Percentiles rank a stretch among this genome's conserved stretches.
Evolutionary conservation across 768 basidiomycete genomes (phyloP).

Genomic region (Lentinula raphanica): DNA sequence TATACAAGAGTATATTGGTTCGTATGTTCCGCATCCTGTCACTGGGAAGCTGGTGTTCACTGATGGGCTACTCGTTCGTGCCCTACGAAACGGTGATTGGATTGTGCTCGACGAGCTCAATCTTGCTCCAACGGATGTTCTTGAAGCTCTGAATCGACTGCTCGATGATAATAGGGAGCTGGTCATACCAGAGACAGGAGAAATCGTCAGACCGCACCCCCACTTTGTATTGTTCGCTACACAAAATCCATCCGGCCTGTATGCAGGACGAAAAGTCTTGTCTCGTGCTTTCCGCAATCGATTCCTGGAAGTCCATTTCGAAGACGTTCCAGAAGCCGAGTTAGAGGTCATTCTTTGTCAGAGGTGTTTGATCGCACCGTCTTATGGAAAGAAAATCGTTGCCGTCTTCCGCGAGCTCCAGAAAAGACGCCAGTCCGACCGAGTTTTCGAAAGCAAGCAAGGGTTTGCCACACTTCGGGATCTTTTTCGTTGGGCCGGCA

Average conservation of each 20-base stretch:
- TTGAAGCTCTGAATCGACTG: conserved; percentile 94
- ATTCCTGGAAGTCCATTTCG: conserved; percentile 96
- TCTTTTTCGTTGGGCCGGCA: conserved; percentile 93
- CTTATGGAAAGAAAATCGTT: conserved; percentile 88
- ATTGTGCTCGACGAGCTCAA: conserved; percentile 98
- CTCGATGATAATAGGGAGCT: conserved; percentile 97
- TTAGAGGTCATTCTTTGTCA: conserved; percentile 92
- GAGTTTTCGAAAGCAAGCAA: conserved; percentile 97
- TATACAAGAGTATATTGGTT: conserved; percentile 97
- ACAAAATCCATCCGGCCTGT: conserved; percentile 94
- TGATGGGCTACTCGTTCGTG: conserved; percentile 90
- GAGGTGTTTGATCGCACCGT: conserved; percentile 88
- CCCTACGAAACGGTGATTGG: conserved; percentile 91
- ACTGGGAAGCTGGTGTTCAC: conserved; percentile 94
- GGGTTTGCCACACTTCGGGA: conserved; percentile 96
- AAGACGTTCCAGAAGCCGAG: conserved; percentile 92
- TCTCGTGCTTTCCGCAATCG: conserved; percentile 96
- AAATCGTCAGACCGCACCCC: conserved; percentile 88
- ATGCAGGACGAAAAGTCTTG: conserved; percentile 90
- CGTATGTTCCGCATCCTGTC: conserved; percentile 87
- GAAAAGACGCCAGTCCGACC: conserved; percentile 81
- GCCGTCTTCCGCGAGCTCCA: conserved; percentile 89
- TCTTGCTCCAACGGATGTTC: conserved; percentile 93
- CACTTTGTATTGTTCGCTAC: conserved; percentile 98
- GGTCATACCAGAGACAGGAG: conserved; percentile 92